phyloP scores from a whole-genome alignment of 2,329 filamentous ascomycete species.

The Phyllachora maydis region DNA sequence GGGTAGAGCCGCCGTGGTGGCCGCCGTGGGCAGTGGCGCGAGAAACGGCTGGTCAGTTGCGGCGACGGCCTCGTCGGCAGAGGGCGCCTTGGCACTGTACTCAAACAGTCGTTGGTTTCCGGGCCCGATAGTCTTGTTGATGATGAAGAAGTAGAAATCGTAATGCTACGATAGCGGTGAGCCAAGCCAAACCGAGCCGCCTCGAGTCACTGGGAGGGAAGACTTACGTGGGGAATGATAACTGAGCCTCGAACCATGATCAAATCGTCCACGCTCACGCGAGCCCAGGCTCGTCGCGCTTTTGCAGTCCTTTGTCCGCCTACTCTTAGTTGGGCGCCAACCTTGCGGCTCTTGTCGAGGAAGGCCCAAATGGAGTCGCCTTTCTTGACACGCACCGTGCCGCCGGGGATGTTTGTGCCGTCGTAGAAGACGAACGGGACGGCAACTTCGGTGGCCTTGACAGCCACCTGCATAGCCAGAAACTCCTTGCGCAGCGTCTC shows the following conservation, averaged over 20 bases:
- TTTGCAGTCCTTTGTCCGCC: constrained; percentile 43
- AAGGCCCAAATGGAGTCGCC: constrained; percentile 89
- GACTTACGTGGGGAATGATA: constrained; percentile 80
- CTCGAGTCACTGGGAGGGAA: not conserved
- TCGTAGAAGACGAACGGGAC: constrained; percentile 97
- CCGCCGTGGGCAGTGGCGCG: constrained; percentile 9
- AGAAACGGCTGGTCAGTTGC: constrained; percentile 3
- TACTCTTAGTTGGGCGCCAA: constrained; percentile 66
- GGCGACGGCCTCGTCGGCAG: constrained; percentile 3
- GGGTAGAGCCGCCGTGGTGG: constrained; percentile 16
- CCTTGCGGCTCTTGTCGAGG: constrained; percentile 74
- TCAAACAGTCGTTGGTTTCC: constrained; percentile 56
- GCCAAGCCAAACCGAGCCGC: constrained; percentile 4
- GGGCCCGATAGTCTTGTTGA: constrained; percentile 66
- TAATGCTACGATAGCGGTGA: constrained; percentile 62
- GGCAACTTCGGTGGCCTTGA: constrained; percentile 74
- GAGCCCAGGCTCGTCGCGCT: constrained; percentile 66
- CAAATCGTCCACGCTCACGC: constrained; percentile 85
- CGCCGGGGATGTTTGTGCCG: constrained; percentile 73
- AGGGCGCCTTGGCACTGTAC: constrained; percentile 35
- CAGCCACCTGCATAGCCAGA: constrained; percentile 57
- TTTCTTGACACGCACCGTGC: constrained; percentile 72
- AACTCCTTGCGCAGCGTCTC: constrained; percentile 66
- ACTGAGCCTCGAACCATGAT: constrained; percentile 81
- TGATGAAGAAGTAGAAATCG: constrained; percentile 91